Conservation (phyloP, 2,329 filamentous ascomycete genomes). For the Tolypocladium amazonense region DNA sequence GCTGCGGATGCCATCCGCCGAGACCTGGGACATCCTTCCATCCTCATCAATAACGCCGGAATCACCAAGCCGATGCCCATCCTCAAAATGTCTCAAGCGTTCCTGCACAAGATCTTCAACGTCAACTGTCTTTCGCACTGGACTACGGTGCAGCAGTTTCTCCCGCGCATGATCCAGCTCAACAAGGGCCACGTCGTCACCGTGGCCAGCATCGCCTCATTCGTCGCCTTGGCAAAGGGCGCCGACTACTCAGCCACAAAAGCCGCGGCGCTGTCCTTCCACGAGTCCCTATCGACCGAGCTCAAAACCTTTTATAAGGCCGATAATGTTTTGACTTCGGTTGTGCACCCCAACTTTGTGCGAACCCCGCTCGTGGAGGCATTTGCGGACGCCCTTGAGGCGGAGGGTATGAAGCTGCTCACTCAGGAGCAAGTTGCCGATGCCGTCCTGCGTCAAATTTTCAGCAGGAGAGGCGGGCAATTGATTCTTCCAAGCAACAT, state of each 20-base stretch:
- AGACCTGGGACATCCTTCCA: slow-evolving; percentile 49
- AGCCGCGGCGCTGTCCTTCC: slow-evolving; percentile 53
- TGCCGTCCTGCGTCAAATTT: slow-evolving; percentile 32
- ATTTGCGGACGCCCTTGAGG: slow-evolving; percentile 15
- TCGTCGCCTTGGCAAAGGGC: slow-evolving; percentile 46
- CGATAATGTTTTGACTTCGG: slow-evolving; percentile 49
- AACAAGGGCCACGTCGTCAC: slow-evolving; percentile 66
- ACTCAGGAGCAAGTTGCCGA: slow-evolving; percentile 26
- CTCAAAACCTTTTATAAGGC: slow-evolving; percentile 49
- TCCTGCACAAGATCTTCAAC: slow-evolving; percentile 53
- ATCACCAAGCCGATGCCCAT: slow-evolving; percentile 48
- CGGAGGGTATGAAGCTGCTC: slow-evolving; percentile 17
- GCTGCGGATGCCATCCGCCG: slow-evolving; percentile 26
- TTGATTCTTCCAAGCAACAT: slow-evolving; percentile 28
- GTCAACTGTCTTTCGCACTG: slow-evolving; percentile 60
- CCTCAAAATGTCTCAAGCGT: slow-evolving; percentile 41
- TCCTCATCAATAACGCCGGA: slow-evolving; percentile 64
- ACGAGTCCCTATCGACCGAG: slow-evolving; percentile 51
- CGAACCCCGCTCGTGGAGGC: slow-evolving; percentile 32
- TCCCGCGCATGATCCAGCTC: slow-evolving; percentile 49
- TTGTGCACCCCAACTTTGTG: slow-evolving; percentile 49
- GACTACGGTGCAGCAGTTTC: slow-evolving; percentile 52
- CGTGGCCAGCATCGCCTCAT: slow-evolving; percentile 55
- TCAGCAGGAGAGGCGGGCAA: slow-evolving; percentile 32
- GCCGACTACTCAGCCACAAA: slow-evolving; percentile 59